These are phyloP conservation scores for Linaria vulgaris DNA, from an alignment of 257 asterid genomes.

Conservation along the genomic window DNA sequence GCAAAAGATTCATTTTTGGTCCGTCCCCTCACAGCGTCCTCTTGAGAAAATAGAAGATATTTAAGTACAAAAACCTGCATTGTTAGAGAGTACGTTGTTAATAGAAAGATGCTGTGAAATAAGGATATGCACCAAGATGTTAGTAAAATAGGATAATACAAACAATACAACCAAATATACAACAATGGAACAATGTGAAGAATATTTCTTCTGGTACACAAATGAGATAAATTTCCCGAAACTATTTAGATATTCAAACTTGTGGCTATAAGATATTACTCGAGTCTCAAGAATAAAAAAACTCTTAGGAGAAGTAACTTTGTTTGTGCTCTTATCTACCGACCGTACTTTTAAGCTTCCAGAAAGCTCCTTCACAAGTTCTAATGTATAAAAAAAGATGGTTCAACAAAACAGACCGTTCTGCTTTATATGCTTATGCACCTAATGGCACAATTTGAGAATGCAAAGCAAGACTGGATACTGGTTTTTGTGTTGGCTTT, in stretches of 20 bases:
- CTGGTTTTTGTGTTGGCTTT: not conserved
- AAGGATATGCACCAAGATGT: constrained; percentile 8
- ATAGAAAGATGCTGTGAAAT: not conserved
- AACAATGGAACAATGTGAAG: not conserved
- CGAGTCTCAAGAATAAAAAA: not conserved
- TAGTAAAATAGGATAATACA: not conserved
- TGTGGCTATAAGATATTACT: not conserved
- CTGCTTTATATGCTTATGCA: not conserved
- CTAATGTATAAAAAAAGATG: not conserved
- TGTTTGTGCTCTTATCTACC: not conserved
- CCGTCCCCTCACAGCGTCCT: constrained; percentile 46
- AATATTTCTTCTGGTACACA: not conserved
- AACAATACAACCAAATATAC: no score
- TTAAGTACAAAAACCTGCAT: constrained; percentile 98
- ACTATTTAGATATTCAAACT: not conserved
- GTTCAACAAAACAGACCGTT: not conserved
- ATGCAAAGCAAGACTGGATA: not conserved
- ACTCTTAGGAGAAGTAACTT: not conserved
- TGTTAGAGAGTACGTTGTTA: no score
- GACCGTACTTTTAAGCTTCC: not conserved
- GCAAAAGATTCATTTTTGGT: constrained; percentile 50
- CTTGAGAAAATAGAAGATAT: constrained; percentile 68
- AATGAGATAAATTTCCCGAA: not conserved
- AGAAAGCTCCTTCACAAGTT: no score
- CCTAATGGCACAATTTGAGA: not conserved